phyloP scores from a whole-genome alignment of 371 early-diverging fungal genomes.

The Actinomucor elegans region DNA sequence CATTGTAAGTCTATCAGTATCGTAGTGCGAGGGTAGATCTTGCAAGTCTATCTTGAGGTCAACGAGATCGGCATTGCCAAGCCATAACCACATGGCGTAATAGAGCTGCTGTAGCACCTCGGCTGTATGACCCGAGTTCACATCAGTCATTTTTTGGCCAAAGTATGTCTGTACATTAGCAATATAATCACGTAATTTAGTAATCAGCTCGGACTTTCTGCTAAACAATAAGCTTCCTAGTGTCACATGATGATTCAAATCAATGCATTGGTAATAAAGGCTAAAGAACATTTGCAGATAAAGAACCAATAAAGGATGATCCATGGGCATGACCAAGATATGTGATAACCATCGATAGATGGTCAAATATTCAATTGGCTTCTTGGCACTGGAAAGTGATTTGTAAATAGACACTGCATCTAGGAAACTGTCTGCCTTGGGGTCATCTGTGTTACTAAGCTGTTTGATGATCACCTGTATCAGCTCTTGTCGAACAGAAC shows the following conservation, averaged over 20 bases:
- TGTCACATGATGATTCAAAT: constrained; percentile 24
- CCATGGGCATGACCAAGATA: constrained; percentile 44
- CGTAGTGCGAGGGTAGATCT: constrained; percentile 45
- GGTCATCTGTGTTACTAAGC: not conserved
- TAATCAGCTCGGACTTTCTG: constrained; percentile 43
- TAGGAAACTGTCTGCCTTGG: not conserved
- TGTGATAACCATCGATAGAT: constrained; percentile 66
- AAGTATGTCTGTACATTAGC: constrained; percentile 46
- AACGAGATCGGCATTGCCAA: constrained; percentile 48
- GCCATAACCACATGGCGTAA: constrained; percentile 67
- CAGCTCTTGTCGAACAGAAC: constrained; percentile 37
- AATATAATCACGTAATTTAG: constrained; percentile 48
- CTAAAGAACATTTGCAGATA: constrained; percentile 66
- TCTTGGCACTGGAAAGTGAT: constrained; percentile 24
- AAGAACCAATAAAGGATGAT: constrained; percentile 56
- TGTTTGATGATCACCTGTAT: constrained; percentile 31
- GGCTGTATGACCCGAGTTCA: constrained; percentile 7
- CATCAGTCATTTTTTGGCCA: constrained; percentile 29
- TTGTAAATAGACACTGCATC: constrained; percentile 39
- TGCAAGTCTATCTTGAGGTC: constrained; percentile 25
- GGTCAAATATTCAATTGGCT: constrained; percentile 53
- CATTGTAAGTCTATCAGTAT: constrained; percentile 24
- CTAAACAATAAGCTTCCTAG: constrained; percentile 56
- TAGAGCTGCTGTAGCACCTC: constrained; percentile 47
- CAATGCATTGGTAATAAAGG: constrained; percentile 43